Percentiles rank a stretch among this genome's conserved stretches.
Conservation (phyloP, 768 basidiomycete genomes). For the Collybia sp. region DNA sequence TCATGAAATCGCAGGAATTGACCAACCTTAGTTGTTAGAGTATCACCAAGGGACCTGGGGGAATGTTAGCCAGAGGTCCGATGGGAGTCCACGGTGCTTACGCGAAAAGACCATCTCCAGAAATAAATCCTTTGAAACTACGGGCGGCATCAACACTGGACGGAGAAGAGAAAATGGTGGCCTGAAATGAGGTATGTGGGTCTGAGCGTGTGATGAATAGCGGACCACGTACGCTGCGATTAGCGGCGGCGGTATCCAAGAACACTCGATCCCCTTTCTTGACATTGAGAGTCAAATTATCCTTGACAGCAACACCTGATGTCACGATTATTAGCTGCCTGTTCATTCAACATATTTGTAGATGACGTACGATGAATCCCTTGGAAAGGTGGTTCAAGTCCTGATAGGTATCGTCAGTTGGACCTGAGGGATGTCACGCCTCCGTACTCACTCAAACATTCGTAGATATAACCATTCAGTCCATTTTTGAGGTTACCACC, state of each 20-base stretch:
- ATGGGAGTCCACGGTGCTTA: constrained; percentile 9
- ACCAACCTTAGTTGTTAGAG: constrained; percentile 50
- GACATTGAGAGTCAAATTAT: constrained; percentile 37
- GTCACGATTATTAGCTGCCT: background rate
- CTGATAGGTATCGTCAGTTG: constrained; percentile 25
- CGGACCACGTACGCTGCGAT: constrained; percentile 44
- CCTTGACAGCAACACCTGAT: constrained; percentile 41
- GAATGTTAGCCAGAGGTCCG: background rate
- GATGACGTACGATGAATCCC: constrained; percentile 56
- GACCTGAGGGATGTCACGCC: background rate
- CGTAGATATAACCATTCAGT: constrained; percentile 56
- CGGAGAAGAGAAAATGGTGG: constrained; percentile 47
- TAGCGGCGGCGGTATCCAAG: constrained; percentile 54
- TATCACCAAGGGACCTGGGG: constrained; percentile 35
- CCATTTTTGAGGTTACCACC: constrained; percentile 22
- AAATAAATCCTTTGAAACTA: constrained; percentile 37
- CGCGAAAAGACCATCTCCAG: constrained; percentile 43
- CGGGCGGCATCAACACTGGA: constrained; percentile 38
- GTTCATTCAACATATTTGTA: background rate
- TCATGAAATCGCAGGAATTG: background rate
- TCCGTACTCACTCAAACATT: constrained; percentile 58
- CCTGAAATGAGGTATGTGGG: constrained; percentile 25
- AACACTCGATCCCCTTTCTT: constrained; percentile 53
- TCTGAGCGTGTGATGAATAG: background rate
- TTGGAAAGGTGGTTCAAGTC: constrained; percentile 68